A percentile compares a stretch with the other conserved stretches of the same genome.
These are phyloP conservation scores for Parietaria judaica DNA, from an alignment of 306 rosid genomes.

Conservation along the genomic window DNA sequence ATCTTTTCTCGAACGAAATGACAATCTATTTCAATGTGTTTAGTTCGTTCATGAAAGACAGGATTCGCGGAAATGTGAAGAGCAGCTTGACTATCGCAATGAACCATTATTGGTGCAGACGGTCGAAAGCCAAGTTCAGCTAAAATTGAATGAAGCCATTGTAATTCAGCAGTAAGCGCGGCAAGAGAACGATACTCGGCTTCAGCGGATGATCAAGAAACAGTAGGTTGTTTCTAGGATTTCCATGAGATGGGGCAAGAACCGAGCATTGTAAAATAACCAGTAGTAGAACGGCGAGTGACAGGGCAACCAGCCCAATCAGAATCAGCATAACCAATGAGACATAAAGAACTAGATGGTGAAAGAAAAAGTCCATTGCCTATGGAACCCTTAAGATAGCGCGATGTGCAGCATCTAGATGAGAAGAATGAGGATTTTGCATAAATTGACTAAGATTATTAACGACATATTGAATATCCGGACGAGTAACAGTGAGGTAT, in stretches of 20 bases:
- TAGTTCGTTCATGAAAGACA: not conserved
- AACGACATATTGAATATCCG: not conserved
- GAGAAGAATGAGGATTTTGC: not conserved
- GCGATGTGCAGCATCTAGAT: not conserved
- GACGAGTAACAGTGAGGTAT: not conserved
- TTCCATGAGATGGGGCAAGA: not conserved
- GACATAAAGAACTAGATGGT: not conserved
- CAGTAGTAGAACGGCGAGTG: not conserved
- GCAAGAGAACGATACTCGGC: not conserved
- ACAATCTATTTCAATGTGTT: slow-evolving; percentile 5
- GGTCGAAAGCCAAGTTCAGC: not conserved
- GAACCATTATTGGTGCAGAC: not conserved
- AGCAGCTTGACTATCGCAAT: not conserved
- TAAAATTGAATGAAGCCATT: not conserved
- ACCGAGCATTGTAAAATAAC: slow-evolving; percentile 2
- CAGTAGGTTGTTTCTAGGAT: not conserved
- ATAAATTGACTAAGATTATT: slow-evolving; percentile 6
- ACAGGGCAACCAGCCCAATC: not conserved
- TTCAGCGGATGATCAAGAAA: not conserved
- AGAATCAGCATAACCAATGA: not conserved
- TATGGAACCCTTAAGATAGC: not conserved
- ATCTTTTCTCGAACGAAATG: not conserved
- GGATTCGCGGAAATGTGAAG: not conserved
- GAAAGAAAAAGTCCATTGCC: not conserved
- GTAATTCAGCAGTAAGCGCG: not conserved